Conservation (phyloP, 306 rosid genomes). For the cucumber (Cucumis sativus) region DNA sequence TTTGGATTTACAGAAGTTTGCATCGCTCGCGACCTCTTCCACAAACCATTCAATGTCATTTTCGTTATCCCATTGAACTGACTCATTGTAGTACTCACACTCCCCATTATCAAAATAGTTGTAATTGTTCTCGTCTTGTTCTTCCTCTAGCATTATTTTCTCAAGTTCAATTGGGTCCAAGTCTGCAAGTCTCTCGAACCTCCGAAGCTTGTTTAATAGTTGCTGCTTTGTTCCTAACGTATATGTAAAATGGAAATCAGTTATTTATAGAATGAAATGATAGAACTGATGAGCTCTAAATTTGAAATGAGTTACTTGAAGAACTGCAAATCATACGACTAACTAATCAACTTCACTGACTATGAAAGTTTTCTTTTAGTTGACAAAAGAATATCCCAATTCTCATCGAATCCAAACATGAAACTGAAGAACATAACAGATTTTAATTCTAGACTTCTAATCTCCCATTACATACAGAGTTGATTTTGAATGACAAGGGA, state of each 20-base stretch:
- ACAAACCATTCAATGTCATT: constrained; percentile 17
- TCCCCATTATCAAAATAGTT: constrained; percentile 6
- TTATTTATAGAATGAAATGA: not conserved
- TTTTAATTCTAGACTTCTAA: not conserved
- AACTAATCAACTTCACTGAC: not conserved
- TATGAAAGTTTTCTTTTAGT: not conserved
- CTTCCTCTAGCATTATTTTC: constrained; percentile 50
- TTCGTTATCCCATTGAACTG: constrained; percentile 11
- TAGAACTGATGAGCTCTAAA: not conserved
- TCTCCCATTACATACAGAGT: not conserved
- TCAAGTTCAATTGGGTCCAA: constrained; percentile 76
- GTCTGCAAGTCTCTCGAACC: constrained; percentile 80
- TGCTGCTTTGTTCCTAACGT: constrained; percentile 67
- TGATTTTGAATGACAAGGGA: not conserved
- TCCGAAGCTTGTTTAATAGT: constrained; percentile 55
- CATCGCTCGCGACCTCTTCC: constrained; percentile 21
- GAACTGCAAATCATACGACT: not conserved
- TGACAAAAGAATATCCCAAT: not conserved
- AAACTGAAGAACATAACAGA: not conserved
- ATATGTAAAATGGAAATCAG: not conserved
- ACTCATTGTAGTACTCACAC: not conserved
- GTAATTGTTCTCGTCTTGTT: constrained; percentile 13
- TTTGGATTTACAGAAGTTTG: constrained; percentile 14
- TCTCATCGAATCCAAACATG: not conserved
- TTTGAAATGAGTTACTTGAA: not conserved